Base-by-base conservation (phyloP, 2,329 filamentous ascomycete species). In the Sphaerulina vaccinii region DNA sequence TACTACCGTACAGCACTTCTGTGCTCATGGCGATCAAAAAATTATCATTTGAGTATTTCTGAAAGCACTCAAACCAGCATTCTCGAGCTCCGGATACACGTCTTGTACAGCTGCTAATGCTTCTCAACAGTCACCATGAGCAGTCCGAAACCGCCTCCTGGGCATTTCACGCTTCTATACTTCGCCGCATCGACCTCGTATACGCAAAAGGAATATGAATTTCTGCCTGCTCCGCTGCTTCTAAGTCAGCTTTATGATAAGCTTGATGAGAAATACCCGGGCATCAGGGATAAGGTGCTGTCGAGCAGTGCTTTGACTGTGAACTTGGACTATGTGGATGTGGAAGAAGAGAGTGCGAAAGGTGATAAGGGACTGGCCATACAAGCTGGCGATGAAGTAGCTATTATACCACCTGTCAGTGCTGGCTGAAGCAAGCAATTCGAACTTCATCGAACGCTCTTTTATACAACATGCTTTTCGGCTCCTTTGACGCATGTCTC, bases 361-460 rank as follows among this genome's bases (percentile, higher is more conserved):
- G 72, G 72, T 15, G 64, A 63, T 13, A 65, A 66, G 7, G 72
- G 73, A 13, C 60, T 75, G 21, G 67, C 81, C 50, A 86, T 95
- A 51, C 72, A 82, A 45, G 82, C 82, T 56, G 87, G 85, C 22
- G 89, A 95, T 66, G 90, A 95, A 73, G 88, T 95, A 49, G 90
- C 87, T 36, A 86, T 95, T 29, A 92, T 95, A 51, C 89, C 90
- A 27, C 89, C 90, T 8, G 90, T 95, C 59, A 95, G 89, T 75
- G 90, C 89, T 32, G 89, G 89, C 3, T 93, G 69, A 79, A 35
- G n/a, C n/a, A n/a, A n/a, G n/a, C n/a, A n/a, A n/a, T n/a, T n/a
- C n/a, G n/a, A n/a, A n/a, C n/a, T n/a, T n/a, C n/a, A n/a, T n/a
- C n/a, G n/a, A n/a, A n/a, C n/a, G n/a, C n/a, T n/a, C n/a, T n/a